Conservation (phyloP, 2,329 filamentous ascomycete species). For the Fusarium continuum region DNA sequence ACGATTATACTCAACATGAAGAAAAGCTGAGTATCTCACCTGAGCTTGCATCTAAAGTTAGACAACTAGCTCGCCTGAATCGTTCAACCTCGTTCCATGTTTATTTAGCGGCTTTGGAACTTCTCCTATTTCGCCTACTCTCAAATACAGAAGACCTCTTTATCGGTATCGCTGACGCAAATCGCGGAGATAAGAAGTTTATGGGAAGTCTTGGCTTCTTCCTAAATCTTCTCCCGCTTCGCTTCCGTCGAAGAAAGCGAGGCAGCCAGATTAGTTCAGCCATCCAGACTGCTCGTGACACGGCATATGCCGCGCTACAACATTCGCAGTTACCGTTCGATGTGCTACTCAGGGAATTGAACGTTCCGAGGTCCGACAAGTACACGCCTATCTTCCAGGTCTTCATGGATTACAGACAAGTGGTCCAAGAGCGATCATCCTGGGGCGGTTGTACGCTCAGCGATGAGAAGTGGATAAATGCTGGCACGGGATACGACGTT, state of each 20-base stretch:
- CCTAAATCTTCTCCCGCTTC: conserved; percentile 3
- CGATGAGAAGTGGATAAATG: no score
- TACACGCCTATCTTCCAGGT: conserved; percentile 9
- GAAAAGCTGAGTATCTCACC: no score
- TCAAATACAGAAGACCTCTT: not conserved
- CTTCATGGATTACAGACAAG: not conserved
- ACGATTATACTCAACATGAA: no score
- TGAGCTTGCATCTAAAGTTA: no score
- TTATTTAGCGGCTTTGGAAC: not conserved
- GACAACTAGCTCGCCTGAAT: no score
- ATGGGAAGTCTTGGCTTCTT: conserved; percentile 3
- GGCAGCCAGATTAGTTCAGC: no score
- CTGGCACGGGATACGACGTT: no score
- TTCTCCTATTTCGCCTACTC: not conserved
- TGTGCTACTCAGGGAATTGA: not conserved
- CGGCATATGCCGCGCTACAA: no score
- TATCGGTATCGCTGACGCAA: conserved; percentile 7
- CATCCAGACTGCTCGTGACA: not conserved
- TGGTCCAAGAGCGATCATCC: no score
- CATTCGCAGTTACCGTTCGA: not conserved
- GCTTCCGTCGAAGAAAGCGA: not conserved
- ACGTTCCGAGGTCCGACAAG: not conserved
- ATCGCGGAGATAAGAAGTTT: not conserved
- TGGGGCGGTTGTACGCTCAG: no score
- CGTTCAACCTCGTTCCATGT: no score